A percentile compares a stretch with the other conserved stretches of the same genome.
These are phyloP conservation scores for Candida peoriensis DNA, from an alignment of 805 yeast species.

Conservation along the genomic window DNA sequence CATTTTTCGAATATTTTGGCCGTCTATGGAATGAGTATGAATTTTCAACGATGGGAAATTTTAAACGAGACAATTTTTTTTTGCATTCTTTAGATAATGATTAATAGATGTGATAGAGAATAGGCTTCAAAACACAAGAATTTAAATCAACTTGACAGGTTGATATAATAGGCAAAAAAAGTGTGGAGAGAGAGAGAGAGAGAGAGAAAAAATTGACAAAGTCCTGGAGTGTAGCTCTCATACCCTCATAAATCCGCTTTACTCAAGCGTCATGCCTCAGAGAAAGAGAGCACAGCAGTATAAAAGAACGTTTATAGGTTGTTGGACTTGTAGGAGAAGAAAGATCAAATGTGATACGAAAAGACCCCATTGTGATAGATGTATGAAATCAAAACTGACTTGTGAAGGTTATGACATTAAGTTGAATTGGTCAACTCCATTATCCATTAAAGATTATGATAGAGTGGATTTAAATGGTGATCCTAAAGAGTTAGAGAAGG, in stretches of 20 bases:
- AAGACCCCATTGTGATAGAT: constrained; percentile 64
- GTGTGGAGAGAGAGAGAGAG: too few species aligned
- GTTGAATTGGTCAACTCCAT: constrained; percentile 63
- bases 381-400: constrained; percentile 54
- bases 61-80: too few species aligned
- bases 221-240: neutral
- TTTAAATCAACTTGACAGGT: too few species aligned
- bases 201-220: too few species aligned
- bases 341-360: constrained; percentile 76
- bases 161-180: too few species aligned
- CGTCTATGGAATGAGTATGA: too few species aligned
- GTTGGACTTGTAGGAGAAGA: constrained; percentile 84
- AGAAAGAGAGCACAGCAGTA: constrained; percentile 6
- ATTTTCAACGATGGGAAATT: too few species aligned
- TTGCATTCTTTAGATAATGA: too few species aligned
- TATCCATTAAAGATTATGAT: constrained; percentile 31
- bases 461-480: constrained; percentile 8
- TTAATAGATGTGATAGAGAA: too few species aligned
- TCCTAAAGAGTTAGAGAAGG: constrained; percentile 28
- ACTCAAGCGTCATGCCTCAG: neutral
- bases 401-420: constrained; percentile 85
- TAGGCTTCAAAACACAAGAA: too few species aligned
- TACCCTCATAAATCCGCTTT: too few species aligned
- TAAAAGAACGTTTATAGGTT: constrained; percentile 63
- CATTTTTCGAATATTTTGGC: too few species aligned